Evolutionary conservation across 139 green algal species (phyloP).

Genomic region (Coelastrella sp.): DNA sequence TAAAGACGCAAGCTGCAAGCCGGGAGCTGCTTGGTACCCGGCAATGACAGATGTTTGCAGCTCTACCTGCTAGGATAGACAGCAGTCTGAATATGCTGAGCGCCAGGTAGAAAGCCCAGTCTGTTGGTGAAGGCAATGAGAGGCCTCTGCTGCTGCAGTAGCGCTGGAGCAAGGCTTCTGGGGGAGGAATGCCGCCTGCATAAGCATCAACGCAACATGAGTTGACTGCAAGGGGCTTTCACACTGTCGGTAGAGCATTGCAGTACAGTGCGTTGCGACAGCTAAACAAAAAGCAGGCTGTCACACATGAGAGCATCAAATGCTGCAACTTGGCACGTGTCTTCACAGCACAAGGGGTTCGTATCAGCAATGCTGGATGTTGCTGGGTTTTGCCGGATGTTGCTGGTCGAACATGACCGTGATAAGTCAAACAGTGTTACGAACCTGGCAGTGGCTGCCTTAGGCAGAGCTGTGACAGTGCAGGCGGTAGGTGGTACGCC

Average conservation of each 20-base stretch:
- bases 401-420: no score
- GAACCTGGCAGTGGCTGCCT: slow-evolving; percentile 3
- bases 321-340: not conserved
- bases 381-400: no score
- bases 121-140: slow-evolving; percentile 44
- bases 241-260: no score
- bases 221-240: no score
- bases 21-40: no score
- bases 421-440: not conserved
- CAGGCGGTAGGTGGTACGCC: slow-evolving; percentile 83
- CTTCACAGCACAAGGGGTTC: no score
- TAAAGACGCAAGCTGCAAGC: no score
- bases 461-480: slow-evolving; percentile 36
- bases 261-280: no score
- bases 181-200: slow-evolving; percentile 25
- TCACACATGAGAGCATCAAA: no score
- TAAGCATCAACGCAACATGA: not conserved
- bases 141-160: slow-evolving; percentile 80
- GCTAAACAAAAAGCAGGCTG: no score
- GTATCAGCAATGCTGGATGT: no score
- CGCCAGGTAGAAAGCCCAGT: slow-evolving; percentile 94
- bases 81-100: slow-evolving; percentile 93
- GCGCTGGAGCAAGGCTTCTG: slow-evolving; percentile 57
- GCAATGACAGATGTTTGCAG: not conserved
- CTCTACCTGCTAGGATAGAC: slow-evolving; percentile 87